Conservation (phyloP, 768 basidiomycete species). For the Russula sp. region DNA sequence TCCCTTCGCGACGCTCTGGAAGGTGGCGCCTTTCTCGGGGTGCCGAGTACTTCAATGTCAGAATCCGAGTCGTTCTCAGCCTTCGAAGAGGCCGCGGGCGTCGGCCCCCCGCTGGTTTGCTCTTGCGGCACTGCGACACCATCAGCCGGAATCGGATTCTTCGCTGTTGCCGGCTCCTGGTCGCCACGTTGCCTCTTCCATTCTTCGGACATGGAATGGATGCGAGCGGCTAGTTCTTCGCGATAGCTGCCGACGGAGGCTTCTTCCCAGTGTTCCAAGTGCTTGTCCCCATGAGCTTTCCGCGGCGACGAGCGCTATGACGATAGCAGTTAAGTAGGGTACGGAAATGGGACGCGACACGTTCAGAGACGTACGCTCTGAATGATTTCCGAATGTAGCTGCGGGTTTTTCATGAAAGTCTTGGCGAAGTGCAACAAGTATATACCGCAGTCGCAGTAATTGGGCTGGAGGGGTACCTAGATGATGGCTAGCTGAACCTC, state of each 20-base stretch:
- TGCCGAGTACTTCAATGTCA: conserved; percentile 21
- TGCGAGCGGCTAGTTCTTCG: conserved; percentile 15
- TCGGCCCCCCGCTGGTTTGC: conserved; percentile 4
- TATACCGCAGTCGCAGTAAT: conserved; percentile 89
- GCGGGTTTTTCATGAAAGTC: conserved; percentile 64
- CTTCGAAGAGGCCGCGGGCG: conserved; percentile 14
- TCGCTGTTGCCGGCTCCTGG: conserved; percentile 8
- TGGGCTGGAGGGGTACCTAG: conserved; percentile 84
- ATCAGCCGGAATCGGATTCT: conserved; percentile 12
- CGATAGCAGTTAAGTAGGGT: background rate
- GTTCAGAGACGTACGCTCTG: conserved; percentile 29
- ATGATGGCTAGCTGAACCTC: background rate
- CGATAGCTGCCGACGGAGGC: conserved; percentile 11
- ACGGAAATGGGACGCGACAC: no score
- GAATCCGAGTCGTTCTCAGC: conserved; percentile 19
- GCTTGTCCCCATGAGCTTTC: conserved; percentile 7
- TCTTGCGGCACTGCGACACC: conserved; percentile 3
- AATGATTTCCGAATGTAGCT: conserved; percentile 45
- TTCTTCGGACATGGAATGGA: conserved; percentile 13
- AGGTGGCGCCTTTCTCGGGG: conserved; percentile 4
- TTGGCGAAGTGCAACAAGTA: conserved; percentile 85
- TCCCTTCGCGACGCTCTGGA: conserved; percentile 5
- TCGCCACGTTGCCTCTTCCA: conserved; percentile 21
- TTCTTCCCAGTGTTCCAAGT: conserved; percentile 21
- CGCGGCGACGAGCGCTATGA: conserved; percentile 5